Evolutionary conservation across 257 asterid genomes (phyloP).

Genomic region (Coffea eugenioides): DNA sequence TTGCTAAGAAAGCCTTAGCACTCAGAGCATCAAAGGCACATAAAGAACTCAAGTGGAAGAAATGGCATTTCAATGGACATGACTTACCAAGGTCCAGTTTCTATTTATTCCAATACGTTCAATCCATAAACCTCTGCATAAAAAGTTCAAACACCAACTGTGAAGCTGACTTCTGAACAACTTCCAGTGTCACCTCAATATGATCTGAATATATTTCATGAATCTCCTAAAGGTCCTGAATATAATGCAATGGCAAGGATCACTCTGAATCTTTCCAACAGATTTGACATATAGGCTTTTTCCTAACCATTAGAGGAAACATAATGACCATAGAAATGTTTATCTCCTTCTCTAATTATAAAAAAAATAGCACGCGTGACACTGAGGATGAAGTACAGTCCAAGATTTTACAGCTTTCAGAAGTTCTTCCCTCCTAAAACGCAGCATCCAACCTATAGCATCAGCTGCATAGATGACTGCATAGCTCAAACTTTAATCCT

Average conservation of each 20-base stretch:
- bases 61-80: too few relatives aligned
- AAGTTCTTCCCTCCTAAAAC: not conserved
- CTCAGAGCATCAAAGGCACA: too few relatives aligned
- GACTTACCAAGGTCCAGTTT: too few relatives aligned
- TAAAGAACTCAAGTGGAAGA: too few relatives aligned
- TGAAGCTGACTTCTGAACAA: not conserved
- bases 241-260: not conserved
- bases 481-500: constrained; percentile 6
- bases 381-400: not conserved
- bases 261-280: too few relatives aligned
- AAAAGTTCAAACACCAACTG: not conserved
- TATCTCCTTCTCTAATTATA: not conserved
- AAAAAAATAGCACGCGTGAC: not conserved
- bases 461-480: not conserved
- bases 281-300: too few relatives aligned
- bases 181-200: not conserved
- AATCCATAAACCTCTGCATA: not conserved
- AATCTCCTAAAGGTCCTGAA: not conserved
- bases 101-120: not conserved
- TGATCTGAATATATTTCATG: not conserved
- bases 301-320: too few relatives aligned
- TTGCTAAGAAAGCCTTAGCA: too few relatives aligned
- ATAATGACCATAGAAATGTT: not conserved
- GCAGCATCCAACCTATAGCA: not conserved
- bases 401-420: not conserved